Evolutionary conservation across 73 alveolate species (phyloP).

Genomic region (Paramecium bursaria): DNA sequence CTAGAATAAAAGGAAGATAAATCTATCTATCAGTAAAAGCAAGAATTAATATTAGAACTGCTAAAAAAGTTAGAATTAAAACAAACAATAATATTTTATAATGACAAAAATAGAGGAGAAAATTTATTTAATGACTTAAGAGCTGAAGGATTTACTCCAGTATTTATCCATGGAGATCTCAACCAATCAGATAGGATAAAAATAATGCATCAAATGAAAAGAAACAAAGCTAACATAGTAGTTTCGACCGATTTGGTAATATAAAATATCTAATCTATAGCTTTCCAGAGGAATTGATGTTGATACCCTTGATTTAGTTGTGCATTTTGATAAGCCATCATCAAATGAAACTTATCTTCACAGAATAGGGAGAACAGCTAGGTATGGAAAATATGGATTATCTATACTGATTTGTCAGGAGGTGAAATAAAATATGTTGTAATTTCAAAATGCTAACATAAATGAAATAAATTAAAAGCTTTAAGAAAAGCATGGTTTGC

Average conservation of each 20-base stretch:
- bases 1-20: conserved; percentile 9
- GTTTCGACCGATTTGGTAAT: conserved; percentile 28
- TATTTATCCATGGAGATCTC: conserved; percentile 52
- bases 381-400: conserved; percentile 62
- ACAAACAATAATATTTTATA: conserved; percentile 52
- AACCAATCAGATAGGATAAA: conserved; percentile 50
- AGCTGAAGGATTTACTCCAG: conserved; percentile 46
- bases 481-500: conserved; percentile 4
- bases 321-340: conserved; percentile 59
- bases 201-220: conserved; percentile 35
- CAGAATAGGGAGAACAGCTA: conserved; percentile 68
- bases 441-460: conserved; percentile 1
- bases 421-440: conserved; percentile 2
- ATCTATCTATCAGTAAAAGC: conserved; percentile 2
- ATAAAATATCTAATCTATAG: conserved; percentile 1
- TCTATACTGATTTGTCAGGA: conserved; percentile 5
- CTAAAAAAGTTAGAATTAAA: neutral
- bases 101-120: conserved; percentile 62
- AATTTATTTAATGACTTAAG: conserved; percentile 40
- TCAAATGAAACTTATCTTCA: conserved; percentile 62
- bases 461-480: conserved; percentile 1
- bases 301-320: conserved; percentile 56
- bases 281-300: conserved; percentile 66
- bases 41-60: neutral
- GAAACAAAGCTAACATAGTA: conserved; percentile 23